Percentiles rank a stretch among this genome's conserved stretches.
Conservation (phyloP, 169 alveolate species). For the Eimeria acervulina region DNA sequence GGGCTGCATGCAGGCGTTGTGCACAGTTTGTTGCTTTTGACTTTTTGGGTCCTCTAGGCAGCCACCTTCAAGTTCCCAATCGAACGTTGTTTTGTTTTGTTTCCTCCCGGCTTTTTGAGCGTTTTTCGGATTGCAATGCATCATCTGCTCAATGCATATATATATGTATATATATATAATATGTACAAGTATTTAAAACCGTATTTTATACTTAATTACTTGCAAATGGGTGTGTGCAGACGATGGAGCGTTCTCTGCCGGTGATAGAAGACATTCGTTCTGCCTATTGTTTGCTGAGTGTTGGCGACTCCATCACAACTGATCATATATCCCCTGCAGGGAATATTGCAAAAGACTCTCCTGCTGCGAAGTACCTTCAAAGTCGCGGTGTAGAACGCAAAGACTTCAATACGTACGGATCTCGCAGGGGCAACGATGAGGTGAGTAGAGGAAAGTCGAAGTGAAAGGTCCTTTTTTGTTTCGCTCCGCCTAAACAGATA, state of each 20-base stretch:
- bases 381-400: constrained; percentile 92
- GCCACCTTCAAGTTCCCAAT: background rate
- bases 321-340: constrained; percentile 99
- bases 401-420: constrained; percentile 98
- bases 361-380: constrained; percentile 95
- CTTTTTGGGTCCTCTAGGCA: background rate
- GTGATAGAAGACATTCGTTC: constrained; percentile 38
- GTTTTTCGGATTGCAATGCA: too few species aligned
- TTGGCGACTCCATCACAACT: constrained; percentile 98
- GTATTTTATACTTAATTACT: background rate
- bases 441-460: background rate
- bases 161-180: too few species aligned
- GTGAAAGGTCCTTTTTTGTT: too few species aligned
- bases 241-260: constrained; percentile 49
- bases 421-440: constrained; percentile 98
- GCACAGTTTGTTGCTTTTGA: background rate
- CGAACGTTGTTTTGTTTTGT: background rate
- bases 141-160: too few species aligned
- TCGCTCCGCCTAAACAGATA: too few species aligned
- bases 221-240: constrained; percentile 21
- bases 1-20: background rate
- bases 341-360: constrained; percentile 95
- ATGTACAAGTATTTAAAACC: background rate
- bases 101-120: background rate
- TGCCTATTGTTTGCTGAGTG: constrained; percentile 86